Conservation (phyloP, 768 basidiomycete genomes). For the Kwoniella dejecticola region DNA sequence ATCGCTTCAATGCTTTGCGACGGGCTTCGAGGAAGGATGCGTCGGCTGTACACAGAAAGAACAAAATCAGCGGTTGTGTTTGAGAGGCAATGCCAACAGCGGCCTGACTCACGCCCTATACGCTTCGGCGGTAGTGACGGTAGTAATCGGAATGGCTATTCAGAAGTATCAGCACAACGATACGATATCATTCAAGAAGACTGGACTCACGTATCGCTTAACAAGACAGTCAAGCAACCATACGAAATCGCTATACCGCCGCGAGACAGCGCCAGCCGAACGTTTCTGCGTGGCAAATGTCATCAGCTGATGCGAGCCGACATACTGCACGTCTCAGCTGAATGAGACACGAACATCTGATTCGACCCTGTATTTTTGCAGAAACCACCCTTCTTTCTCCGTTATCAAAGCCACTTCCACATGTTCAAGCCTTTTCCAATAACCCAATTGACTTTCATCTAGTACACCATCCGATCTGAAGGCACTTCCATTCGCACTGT, state of each 20-base stretch:
- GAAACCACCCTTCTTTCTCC: constrained; percentile 88
- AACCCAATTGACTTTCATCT: constrained; percentile 68
- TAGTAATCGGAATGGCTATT: constrained; percentile 80
- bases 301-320: too few relatives aligned
- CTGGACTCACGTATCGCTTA: constrained; percentile 64
- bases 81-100: background rate
- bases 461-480: constrained; percentile 14
- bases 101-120: constrained; percentile 71
- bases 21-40: constrained; percentile 88
- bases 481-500: constrained; percentile 22
- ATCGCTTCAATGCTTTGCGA: constrained; percentile 78
- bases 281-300: constrained; percentile 53
- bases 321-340: too few relatives aligned
- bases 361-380: constrained; percentile 80
- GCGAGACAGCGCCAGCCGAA: constrained; percentile 69
- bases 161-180: background rate
- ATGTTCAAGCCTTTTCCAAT: constrained; percentile 82
- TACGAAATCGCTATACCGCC: constrained; percentile 91
- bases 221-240: constrained; percentile 84
- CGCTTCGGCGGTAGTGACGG: constrained; percentile 88
- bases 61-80: constrained; percentile 3
- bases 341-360: constrained; percentile 75
- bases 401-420: constrained; percentile 68
- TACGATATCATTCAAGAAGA: background rate
- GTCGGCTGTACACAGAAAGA: constrained; percentile 79